Percentiles rank a stretch among this genome's conserved stretches.
These are phyloP conservation scores for Penicillium paxilli DNA, from an alignment of 495 filamentous ascomycete genomes.

Conservation along the genomic window DNA sequence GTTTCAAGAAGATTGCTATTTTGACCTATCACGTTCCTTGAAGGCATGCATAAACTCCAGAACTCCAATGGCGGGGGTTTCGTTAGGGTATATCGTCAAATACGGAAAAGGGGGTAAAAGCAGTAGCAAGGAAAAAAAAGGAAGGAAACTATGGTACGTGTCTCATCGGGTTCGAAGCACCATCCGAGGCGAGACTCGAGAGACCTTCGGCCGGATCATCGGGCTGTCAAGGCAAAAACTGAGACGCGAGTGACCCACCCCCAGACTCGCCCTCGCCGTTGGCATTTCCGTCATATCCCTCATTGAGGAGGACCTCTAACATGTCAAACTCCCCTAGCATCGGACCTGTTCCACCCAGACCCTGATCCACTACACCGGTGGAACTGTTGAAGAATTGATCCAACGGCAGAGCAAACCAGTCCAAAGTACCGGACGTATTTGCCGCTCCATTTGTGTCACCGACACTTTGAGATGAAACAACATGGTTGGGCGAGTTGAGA, in stretches of 20 bases:
- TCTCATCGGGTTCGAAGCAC: slow-evolving; percentile 3
- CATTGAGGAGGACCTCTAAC: slow-evolving; percentile 48
- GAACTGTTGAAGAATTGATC: slow-evolving; percentile 56
- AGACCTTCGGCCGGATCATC: background rate
- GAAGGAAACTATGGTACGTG: slow-evolving; percentile 7
- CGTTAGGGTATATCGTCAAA: slow-evolving; percentile 27
- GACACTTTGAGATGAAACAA: slow-evolving; percentile 31
- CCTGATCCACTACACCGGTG: slow-evolving; percentile 47
- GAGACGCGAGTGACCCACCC: slow-evolving; percentile 18
- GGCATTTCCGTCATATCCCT: slow-evolving; percentile 41
- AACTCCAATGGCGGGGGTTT: slow-evolving; percentile 14
- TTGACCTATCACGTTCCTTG: slow-evolving; percentile 6
- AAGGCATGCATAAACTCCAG: background rate
- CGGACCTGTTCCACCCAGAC: slow-evolving; percentile 46
- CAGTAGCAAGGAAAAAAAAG: slow-evolving; percentile 2
- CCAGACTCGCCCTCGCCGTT: slow-evolving; percentile 25
- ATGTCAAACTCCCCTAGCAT: slow-evolving; percentile 52
- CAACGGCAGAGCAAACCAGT: slow-evolving; percentile 48
- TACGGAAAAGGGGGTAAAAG: background rate
- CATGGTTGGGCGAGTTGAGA: slow-evolving; percentile 28
- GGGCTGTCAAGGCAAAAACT: slow-evolving; percentile 17
- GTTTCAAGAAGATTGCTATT: slow-evolving; percentile 22
- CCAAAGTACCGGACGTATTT: slow-evolving; percentile 32
- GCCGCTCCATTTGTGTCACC: slow-evolving; percentile 27
- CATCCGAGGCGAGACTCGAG: background rate